Evolutionary conservation across 208 protist species (phyloP).

Genomic region (Acanthamoeba royreba): DNA sequence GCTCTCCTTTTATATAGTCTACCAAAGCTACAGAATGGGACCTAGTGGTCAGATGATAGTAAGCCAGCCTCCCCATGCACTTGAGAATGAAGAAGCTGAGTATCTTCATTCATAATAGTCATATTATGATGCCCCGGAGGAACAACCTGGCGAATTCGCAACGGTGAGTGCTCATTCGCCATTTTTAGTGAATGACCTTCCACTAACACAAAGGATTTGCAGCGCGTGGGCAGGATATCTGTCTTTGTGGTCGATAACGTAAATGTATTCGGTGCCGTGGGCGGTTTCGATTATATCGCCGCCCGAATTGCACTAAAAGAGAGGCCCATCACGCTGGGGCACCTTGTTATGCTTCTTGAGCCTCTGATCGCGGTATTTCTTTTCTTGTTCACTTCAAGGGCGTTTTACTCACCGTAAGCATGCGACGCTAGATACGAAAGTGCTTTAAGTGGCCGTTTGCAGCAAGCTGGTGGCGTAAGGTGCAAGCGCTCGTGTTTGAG

Average conservation of each 20-base stretch:
- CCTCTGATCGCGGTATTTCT: neutral
- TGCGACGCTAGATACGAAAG: neutral
- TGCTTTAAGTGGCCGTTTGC: neutral
- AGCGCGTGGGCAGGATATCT: neutral
- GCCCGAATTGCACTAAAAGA: neutral
- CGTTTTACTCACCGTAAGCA: neutral
- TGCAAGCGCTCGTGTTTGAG: neutral
- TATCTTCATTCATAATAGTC: too few species aligned
- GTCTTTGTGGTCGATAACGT: neutral
- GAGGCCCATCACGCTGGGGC: neutral
- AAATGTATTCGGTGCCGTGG: neutral
- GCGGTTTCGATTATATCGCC: slow-evolving; percentile 32
- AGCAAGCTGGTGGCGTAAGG: neutral
- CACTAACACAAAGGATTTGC: neutral
- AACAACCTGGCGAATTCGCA: neutral
- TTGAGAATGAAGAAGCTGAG: too few species aligned
- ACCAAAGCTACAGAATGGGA: neutral
- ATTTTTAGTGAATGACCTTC: too few species aligned
- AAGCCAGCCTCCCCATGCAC: neutral
- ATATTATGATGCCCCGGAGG: neutral
- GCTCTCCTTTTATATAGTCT: neutral
- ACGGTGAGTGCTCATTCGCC: neutral
- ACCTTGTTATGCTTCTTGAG: neutral
- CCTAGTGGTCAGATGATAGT: neutral
- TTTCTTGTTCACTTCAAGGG: neutral